These are phyloP conservation scores for Ceratocystis diversiconidia DNA, from an alignment of 2,329 filamentous ascomycete species.

Conservation along the genomic window DNA sequence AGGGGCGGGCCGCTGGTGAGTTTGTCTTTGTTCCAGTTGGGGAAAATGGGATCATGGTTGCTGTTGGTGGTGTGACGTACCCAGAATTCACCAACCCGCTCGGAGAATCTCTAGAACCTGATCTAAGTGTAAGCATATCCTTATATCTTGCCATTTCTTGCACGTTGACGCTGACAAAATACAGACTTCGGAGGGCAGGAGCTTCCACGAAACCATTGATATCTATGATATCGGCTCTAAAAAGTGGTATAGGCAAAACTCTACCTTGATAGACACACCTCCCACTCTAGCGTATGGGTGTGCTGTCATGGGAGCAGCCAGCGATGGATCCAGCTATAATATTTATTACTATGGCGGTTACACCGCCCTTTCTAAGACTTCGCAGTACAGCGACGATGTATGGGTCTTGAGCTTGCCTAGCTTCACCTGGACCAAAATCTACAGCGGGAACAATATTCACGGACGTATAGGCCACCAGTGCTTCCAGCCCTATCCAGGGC, in stretches of 20 bases:
- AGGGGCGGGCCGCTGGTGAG: slow-evolving; percentile 47
- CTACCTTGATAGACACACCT: slow-evolving; percentile 32
- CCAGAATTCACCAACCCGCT: slow-evolving; percentile 29
- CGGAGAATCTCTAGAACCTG: slow-evolving; percentile 27
- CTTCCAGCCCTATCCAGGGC: slow-evolving; percentile 59
- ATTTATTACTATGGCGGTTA: slow-evolving; percentile 79
- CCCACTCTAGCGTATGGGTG: slow-evolving; percentile 54
- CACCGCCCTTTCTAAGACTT: slow-evolving; percentile 31
- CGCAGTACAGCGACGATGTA: slow-evolving; percentile 48
- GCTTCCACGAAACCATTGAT: slow-evolving; percentile 58
- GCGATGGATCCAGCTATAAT: slow-evolving; percentile 61
- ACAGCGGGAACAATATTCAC: slow-evolving; percentile 33
- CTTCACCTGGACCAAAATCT: slow-evolving; percentile 58
- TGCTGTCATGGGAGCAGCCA: slow-evolving; percentile 56
- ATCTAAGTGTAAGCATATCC: neutral
- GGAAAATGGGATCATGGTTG: slow-evolving; percentile 58
- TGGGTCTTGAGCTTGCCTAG: slow-evolving; percentile 70
- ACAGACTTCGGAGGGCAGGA: slow-evolving; percentile 42
- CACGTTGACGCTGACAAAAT: neutral
- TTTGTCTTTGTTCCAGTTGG: slow-evolving; percentile 68
- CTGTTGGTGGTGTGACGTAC: slow-evolving; percentile 57
- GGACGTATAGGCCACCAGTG: slow-evolving; percentile 62
- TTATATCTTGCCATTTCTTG: neutral
- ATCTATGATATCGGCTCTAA: slow-evolving; percentile 60
- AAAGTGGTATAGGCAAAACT: slow-evolving; percentile 56